A percentile compares a stretch with the other conserved stretches of the same genome.
Conservation (phyloP, 2,329 filamentous ascomycete species). For the Aspergillus jensenii region DNA sequence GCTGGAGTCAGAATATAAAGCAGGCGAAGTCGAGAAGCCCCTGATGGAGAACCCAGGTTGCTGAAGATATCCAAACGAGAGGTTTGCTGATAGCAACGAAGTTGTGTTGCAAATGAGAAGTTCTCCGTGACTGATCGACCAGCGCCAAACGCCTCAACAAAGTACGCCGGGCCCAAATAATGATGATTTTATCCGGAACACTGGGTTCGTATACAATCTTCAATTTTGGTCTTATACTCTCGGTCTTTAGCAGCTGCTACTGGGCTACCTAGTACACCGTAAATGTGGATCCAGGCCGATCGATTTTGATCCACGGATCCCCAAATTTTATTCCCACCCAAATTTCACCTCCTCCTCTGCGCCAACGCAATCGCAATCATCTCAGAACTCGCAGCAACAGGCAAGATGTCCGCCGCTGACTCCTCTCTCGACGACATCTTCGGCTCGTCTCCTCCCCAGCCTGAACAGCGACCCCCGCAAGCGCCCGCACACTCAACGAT, state of each 20-base stretch:
- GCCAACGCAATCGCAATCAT: background rate
- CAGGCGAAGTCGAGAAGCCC: constrained; percentile 6
- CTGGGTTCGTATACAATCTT: too few relatives aligned
- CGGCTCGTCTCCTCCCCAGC: constrained; percentile 37
- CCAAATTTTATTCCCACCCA: background rate
- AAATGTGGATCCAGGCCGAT: too few relatives aligned
- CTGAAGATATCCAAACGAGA: background rate
- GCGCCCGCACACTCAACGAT: background rate
- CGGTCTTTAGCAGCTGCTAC: too few relatives aligned
- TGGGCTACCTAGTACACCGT: too few relatives aligned
- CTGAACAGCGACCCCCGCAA: background rate
- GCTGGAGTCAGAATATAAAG: constrained; percentile 13
- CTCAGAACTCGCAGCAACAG: constrained; percentile 4
- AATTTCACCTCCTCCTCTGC: background rate
- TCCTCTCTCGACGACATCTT: constrained; percentile 44
- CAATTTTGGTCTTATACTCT: too few relatives aligned
- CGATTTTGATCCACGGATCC: background rate
- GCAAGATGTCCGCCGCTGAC: background rate
- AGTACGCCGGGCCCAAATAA: too few relatives aligned
- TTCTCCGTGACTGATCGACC: too few relatives aligned
- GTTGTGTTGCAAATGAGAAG: background rate
- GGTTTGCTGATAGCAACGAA: background rate
- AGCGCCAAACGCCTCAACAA: too few relatives aligned
- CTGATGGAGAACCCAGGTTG: background rate
- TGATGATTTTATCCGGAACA: too few relatives aligned